Evolutionary conservation across 306 rosid species (phyloP).

Genomic region (Urtica urens): DNA sequence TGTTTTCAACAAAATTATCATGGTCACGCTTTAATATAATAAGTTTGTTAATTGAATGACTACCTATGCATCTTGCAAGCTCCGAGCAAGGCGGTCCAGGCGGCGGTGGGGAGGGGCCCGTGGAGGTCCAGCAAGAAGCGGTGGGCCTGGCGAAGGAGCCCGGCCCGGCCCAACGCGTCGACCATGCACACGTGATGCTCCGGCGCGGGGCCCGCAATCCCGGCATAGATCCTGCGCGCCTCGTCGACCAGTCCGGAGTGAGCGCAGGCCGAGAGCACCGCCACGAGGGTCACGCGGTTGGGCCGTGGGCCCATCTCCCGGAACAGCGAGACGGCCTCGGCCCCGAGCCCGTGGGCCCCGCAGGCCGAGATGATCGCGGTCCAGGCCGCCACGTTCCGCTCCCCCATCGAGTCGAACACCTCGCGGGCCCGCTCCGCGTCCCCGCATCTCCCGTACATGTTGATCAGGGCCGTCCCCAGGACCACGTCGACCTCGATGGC

Average conservation of each 20-base stretch:
- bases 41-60: no score
- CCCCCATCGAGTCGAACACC: slow-evolving; percentile 54
- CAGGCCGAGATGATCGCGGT: slow-evolving; percentile 87
- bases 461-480: slow-evolving; percentile 67
- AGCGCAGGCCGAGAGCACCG: slow-evolving; percentile 77
- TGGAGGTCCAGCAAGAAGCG: slow-evolving; percentile 29
- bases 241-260: slow-evolving; percentile 74
- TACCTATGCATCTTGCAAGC: slow-evolving; percentile 93
- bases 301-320: slow-evolving; percentile 53
- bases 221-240: slow-evolving; percentile 45
- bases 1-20: no score
- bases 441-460: slow-evolving; percentile 82
- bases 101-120: slow-evolving; percentile 38
- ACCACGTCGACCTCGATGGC: slow-evolving; percentile 38
- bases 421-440: slow-evolving; percentile 40
- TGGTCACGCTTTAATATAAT: no score
- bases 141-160: slow-evolving; percentile 64
- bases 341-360: slow-evolving; percentile 71
- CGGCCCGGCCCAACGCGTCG: slow-evolving; percentile 87
- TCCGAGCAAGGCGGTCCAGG: slow-evolving; percentile 88
- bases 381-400: slow-evolving; percentile 71
- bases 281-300: slow-evolving; percentile 62
- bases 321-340: slow-evolving; percentile 53
- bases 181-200: slow-evolving; percentile 87
- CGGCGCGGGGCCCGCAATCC: slow-evolving; percentile 63